These are phyloP conservation scores for Backusella luteola DNA, from an alignment of 192 early-diverging fungal species.

Conservation along the genomic window DNA sequence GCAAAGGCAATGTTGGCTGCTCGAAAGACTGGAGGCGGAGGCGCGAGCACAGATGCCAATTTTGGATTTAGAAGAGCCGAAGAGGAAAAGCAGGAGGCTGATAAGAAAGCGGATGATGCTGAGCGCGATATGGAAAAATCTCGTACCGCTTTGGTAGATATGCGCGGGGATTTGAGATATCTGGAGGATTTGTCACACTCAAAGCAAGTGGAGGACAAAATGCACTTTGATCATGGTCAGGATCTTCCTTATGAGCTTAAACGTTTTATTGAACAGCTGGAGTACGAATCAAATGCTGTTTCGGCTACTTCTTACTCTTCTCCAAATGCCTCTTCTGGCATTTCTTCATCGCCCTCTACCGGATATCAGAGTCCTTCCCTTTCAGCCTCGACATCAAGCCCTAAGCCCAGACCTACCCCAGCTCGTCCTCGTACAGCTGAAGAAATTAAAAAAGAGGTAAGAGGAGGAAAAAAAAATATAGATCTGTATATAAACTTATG, in stretches of 20 bases:
- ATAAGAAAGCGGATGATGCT: slow-evolving; percentile 40
- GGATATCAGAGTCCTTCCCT: neutral
- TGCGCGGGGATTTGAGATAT: slow-evolving; percentile 36
- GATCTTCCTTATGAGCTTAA: slow-evolving; percentile 43
- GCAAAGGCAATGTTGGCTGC: slow-evolving; percentile 56
- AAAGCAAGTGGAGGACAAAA: slow-evolving; percentile 19
- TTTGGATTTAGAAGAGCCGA: slow-evolving; percentile 36
- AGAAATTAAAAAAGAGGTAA: slow-evolving; percentile 39
- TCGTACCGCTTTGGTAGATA: slow-evolving; percentile 40
- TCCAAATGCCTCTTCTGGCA: neutral
- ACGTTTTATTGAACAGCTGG: slow-evolving; percentile 47
- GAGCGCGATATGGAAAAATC: slow-evolving; percentile 44
- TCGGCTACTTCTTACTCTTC: slow-evolving; percentile 11
- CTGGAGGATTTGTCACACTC: slow-evolving; percentile 14
- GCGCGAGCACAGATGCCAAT: slow-evolving; percentile 24
- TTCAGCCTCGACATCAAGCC: neutral
- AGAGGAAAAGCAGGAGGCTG: slow-evolving; percentile 47
- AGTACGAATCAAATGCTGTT: slow-evolving; percentile 5
- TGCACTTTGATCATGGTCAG: slow-evolving; percentile 41
- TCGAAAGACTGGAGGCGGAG: slow-evolving; percentile 41
- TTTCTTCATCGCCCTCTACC: neutral
- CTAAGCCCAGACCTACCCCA: slow-evolving; percentile 10
- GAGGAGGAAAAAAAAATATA: neutral
- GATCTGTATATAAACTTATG: neutral
- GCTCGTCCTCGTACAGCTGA: slow-evolving; percentile 32